These are phyloP conservation scores for Olyra latifolia DNA, from an alignment of 176 grass and related monocot species.

Conservation along the genomic window DNA sequence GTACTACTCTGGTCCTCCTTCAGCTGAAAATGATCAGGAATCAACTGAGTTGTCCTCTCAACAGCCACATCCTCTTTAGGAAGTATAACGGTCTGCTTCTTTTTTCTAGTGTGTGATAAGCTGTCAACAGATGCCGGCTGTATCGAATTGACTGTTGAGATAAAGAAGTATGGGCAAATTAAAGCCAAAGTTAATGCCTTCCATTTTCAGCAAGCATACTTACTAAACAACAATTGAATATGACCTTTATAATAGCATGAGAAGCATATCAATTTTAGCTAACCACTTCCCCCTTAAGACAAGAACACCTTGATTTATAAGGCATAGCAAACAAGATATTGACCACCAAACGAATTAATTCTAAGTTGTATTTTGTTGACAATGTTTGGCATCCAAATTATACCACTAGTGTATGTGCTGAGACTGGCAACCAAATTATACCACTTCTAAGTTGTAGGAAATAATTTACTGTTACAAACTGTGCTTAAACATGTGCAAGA, in stretches of 20 bases:
- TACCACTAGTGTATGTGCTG: background rate
- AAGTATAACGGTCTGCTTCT: too few species aligned
- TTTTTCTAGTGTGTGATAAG: too few species aligned
- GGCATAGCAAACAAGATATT: conserved; percentile 5
- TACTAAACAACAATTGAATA: conserved; percentile 2
- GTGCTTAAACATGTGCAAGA: conserved; percentile 3
- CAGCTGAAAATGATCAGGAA: too few species aligned
- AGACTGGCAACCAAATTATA: background rate
- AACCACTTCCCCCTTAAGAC: conserved; percentile 4
- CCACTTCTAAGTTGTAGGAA: background rate
- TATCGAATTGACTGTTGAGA: too few species aligned
- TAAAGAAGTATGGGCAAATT: background rate
- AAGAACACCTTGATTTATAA: conserved; percentile 32
- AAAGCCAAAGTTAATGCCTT: conserved; percentile 2
- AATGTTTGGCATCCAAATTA: conserved; percentile 9
- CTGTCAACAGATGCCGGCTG: too few species aligned
- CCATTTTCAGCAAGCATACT: conserved; percentile 23
- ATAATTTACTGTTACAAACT: background rate
- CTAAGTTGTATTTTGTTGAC: background rate
- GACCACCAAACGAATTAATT: conserved; percentile 11
- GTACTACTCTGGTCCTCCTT: too few species aligned
- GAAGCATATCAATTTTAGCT: conserved; percentile 6
- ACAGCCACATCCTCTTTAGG: too few species aligned
- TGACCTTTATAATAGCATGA: background rate
- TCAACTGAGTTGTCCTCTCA: too few species aligned